Percentiles rank a stretch among this genome's conserved stretches.
Evolutionary conservation across 306 rosid genomes (phyloP).

Genomic region (Quercus variabilis): DNA sequence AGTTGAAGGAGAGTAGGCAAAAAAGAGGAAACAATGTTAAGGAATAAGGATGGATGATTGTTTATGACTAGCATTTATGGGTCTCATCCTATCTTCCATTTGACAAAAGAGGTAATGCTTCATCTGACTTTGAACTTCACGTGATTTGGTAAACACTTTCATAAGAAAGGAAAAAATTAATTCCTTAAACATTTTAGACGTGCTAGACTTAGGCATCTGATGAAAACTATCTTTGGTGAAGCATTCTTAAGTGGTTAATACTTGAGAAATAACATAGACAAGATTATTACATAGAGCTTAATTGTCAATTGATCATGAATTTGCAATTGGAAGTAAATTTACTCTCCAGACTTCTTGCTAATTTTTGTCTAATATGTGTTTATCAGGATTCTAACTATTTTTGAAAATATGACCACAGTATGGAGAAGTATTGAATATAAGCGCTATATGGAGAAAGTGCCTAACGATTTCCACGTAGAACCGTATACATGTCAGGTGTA

Average conservation of each 20-base stretch:
- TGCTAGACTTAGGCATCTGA: neutral
- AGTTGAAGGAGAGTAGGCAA: slow-evolving; percentile 24
- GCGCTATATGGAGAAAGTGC: too few species aligned
- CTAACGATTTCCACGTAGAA: too few species aligned
- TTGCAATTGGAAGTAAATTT: neutral
- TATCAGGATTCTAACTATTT: neutral
- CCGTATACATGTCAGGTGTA: too few species aligned
- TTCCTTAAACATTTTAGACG: neutral
- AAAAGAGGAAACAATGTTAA: neutral
- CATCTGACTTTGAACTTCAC: neutral
- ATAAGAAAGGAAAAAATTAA: neutral
- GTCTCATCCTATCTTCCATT: too few species aligned
- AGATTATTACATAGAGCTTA: neutral
- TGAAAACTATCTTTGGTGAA: neutral
- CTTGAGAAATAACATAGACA: neutral
- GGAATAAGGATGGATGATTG: too few species aligned
- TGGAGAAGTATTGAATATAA: too few species aligned
- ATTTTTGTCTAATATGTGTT: neutral
- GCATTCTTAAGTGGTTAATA: neutral
- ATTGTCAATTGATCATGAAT: neutral
- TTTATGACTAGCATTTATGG: too few species aligned
- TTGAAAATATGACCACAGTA: too few species aligned
- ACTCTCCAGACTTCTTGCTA: neutral
- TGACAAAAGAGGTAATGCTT: neutral
- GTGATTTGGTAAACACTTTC: neutral